phyloP scores from a whole-genome alignment of 2,329 filamentous ascomycete genomes.

The Neonectria faginata region DNA sequence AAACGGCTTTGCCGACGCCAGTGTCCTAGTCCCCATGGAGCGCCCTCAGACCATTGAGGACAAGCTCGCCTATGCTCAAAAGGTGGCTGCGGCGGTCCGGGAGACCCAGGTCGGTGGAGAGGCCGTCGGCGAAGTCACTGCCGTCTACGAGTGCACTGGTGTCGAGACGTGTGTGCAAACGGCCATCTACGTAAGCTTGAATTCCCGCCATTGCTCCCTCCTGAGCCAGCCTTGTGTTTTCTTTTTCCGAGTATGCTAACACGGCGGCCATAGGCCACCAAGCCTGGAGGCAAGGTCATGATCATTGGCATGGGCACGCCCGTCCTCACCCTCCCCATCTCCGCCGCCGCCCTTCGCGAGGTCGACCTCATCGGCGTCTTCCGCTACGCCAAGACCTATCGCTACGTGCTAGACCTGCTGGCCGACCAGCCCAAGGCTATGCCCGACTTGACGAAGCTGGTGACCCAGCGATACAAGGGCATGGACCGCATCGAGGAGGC shows the following conservation, averaged over 20 bases:
- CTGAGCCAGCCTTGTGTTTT: neutral
- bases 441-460: constrained; percentile 74
- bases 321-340: constrained; percentile 76
- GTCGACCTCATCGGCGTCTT: constrained; percentile 79
- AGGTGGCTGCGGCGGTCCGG: constrained; percentile 60
- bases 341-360: constrained; percentile 75
- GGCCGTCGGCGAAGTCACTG: constrained; percentile 72
- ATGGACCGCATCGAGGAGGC: constrained; percentile 73
- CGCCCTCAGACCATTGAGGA: constrained; percentile 63
- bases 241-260: constrained; percentile 2
- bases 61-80: constrained; percentile 63
- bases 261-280: constrained; percentile 59
- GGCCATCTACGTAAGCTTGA: constrained; percentile 71
- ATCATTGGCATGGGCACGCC: constrained; percentile 80
- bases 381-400: constrained; percentile 81
- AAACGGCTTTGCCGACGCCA: constrained; percentile 67
- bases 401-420: constrained; percentile 63
- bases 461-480: constrained; percentile 77
- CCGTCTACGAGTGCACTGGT: constrained; percentile 83
- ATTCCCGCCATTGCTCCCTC: neutral
- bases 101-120: constrained; percentile 51
- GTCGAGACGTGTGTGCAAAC: constrained; percentile 81
- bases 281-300: constrained; percentile 76
- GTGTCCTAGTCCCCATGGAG: constrained; percentile 62
- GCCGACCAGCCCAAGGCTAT: constrained; percentile 62